phyloP scores from a whole-genome alignment of 441 rosid species.

The Adansonia rubrostipa region DNA sequence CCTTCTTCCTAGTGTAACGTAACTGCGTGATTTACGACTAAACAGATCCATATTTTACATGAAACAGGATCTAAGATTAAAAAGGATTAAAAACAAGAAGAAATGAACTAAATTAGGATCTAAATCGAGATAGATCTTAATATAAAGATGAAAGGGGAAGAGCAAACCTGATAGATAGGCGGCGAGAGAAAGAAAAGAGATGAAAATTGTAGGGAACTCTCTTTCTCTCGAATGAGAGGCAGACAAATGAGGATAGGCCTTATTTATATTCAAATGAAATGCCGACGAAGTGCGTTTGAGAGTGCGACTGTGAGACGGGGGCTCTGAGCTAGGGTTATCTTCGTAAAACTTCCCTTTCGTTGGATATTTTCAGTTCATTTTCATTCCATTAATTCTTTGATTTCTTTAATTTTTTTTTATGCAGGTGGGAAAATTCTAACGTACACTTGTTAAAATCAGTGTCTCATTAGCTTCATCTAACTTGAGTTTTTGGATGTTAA shows the following conservation, averaged over 20 bases:
- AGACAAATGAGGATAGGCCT: neutral
- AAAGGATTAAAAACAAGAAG: conserved; percentile 3
- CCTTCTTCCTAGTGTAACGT: too few species aligned
- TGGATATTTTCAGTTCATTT: too few species aligned
- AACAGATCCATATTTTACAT: neutral
- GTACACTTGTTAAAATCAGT: too few species aligned
- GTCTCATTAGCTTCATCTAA: too few species aligned
- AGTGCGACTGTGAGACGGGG: neutral
- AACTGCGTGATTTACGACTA: neutral
- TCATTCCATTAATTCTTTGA: too few species aligned
- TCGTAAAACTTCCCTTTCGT: neutral
- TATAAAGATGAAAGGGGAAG: too few species aligned
- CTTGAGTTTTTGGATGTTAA: too few species aligned
- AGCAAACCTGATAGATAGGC: neutral
- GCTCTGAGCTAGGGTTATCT: neutral
- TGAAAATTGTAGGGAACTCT: neutral
- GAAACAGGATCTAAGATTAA: neutral
- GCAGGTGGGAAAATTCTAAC: too few species aligned
- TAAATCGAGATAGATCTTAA: neutral
- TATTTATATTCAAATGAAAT: conserved; percentile 9
- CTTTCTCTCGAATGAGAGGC: neutral
- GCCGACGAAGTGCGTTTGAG: neutral
- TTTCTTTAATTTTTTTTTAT: too few species aligned
- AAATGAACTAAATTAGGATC: neutral
- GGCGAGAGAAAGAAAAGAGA: neutral